These are phyloP conservation scores for Peniophora sp. DNA, from an alignment of 1,284 basidiomycete genomes.

Conservation along the genomic window DNA sequence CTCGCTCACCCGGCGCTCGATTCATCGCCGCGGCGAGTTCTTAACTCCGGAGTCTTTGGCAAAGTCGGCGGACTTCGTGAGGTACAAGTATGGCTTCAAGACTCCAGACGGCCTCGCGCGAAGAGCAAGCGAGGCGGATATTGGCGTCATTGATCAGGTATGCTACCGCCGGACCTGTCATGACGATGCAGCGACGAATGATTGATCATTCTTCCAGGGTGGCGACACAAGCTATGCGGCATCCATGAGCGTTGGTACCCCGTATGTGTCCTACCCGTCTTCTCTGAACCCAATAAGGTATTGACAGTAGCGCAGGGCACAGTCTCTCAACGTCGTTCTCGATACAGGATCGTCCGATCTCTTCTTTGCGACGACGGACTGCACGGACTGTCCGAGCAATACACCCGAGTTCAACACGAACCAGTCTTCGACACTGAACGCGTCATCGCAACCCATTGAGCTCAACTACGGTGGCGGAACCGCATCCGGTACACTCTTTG, in stretches of 20 bases:
- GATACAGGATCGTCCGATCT: conserved; percentile 42
- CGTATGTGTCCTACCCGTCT: conserved; percentile 12
- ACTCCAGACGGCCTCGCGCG: background rate
- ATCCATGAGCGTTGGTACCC: conserved; percentile 20
- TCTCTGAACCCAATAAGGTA: no score
- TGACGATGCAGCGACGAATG: background rate
- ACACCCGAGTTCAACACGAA: conserved; percentile 17
- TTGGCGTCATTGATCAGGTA: background rate
- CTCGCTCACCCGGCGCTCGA: conserved; percentile 9
- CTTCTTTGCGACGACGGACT: conserved; percentile 36
- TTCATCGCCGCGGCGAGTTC: background rate
- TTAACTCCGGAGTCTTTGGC: background rate
- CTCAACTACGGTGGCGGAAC: conserved; percentile 52
- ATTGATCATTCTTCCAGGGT: background rate
- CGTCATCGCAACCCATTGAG: conserved; percentile 26
- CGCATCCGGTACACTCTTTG: conserved; percentile 38
- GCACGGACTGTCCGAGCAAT: conserved; percentile 18
- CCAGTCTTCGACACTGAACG: conserved; percentile 21
- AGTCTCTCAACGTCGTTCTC: conserved; percentile 18
- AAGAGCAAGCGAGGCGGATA: background rate
- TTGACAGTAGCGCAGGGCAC: background rate
- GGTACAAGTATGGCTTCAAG: background rate
- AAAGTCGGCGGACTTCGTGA: background rate
- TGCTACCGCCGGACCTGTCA: no score
- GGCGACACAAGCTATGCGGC: conserved; percentile 18